Percentiles rank a stretch among this genome's conserved stretches.
Conservation (phyloP, 2,329 filamentous ascomycete species). For the Cytospora piceae region DNA sequence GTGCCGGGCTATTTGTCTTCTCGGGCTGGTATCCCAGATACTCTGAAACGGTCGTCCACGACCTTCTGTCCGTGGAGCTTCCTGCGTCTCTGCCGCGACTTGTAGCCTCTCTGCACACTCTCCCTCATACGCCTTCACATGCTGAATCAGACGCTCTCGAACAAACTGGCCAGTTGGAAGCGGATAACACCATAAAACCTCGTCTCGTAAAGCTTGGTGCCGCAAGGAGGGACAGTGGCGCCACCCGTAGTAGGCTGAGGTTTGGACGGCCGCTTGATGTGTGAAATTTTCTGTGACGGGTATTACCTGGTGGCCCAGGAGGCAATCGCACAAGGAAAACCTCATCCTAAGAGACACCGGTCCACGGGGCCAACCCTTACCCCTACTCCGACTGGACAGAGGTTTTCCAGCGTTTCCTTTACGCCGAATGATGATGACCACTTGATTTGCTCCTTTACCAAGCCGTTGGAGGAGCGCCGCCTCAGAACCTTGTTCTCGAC, state of each 20-base stretch:
- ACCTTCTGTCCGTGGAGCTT: background rate
- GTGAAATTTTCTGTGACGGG: constrained; percentile 1
- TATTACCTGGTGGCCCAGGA: background rate
- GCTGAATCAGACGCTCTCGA: background rate
- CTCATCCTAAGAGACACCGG: background rate
- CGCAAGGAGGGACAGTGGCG: background rate
- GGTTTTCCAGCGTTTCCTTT: background rate
- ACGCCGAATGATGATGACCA: background rate
- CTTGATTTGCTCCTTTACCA: background rate
- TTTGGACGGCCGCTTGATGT: constrained; percentile 1
- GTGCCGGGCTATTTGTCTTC: background rate
- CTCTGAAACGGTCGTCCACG: background rate
- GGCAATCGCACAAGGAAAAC: background rate
- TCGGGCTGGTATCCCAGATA: background rate
- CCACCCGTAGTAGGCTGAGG: background rate
- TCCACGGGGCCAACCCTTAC: background rate
- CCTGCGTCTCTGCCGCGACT: background rate
- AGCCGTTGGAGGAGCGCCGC: background rate
- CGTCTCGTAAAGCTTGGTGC: background rate
- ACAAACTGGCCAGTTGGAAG: background rate
- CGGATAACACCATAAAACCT: background rate
- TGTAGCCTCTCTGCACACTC: background rate
- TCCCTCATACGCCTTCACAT: background rate
- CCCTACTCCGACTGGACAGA: background rate
- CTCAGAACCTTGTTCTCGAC: background rate